Evolutionary conservation across 176 grass and related monocot species (phyloP), one percentile per base, ranked within the genome.

Genomic region (Rhynchospora pubera): DNA sequence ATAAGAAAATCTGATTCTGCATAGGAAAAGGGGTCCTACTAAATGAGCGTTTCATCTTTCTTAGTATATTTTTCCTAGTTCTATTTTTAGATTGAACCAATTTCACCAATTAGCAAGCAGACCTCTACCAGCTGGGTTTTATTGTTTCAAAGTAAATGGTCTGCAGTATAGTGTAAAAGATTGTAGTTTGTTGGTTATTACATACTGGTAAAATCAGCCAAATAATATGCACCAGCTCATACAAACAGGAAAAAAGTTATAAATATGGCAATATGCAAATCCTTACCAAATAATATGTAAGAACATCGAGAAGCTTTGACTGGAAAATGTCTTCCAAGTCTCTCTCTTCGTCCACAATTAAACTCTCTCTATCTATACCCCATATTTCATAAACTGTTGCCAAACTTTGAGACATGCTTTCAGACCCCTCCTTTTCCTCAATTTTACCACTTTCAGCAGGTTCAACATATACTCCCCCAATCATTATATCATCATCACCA

Each of bases 271-370:
- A n/a, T n/a, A 70, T 74, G 47, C 4, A 30, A 52, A 72, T 57
- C 79, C 83, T 76, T 90, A 94, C 94, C 94, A 97, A 89, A 84
- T 91, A 97, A 72, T 92, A 58, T 52, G 70, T 86, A 58, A 92
- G 90, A 87, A 89, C 87, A 83, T 94, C 92, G 86, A 97, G 88
- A 74, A 97, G 84, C 85, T 90, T 97, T 14, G 94, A 91, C 61
- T 89, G 85, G 85, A 97, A 97, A 83, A 91, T 81, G 72, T 80
- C 34, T 73, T 92, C 82, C 78, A 83, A 67, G 60, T 89, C 85
- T 78, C 67, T 71, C 84, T 79, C 45, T 58, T 87, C 75, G 76
- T 79, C 74, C 43, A 67, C 65, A 63, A 78, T 78, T 2, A 65
- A 74, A 72, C 85, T 83, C 64, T 89, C 72, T 51, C 84, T 80